Base-by-base conservation (phyloP, 192 early-diverging fungal genomes). In the Helicostylum pulchrum region DNA sequence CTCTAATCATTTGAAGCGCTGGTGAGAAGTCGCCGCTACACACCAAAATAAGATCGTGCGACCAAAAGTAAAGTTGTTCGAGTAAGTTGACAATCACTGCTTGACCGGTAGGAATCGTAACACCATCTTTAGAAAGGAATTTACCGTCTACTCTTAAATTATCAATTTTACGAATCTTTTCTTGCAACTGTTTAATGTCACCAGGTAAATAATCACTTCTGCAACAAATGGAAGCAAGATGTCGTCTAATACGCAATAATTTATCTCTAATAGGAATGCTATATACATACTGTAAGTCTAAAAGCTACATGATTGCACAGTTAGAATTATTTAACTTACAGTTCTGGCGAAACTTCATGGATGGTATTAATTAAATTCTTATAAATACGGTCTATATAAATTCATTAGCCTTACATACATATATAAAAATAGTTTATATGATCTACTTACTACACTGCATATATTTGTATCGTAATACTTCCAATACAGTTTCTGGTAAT, bases 141-240 rank as follows among this genome's bases (percentile, higher is more conserved):
- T 88, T 90, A 67, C 92, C 94, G 65, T 94, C 90, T 11, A 86
- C 83, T 47, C 92, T 79, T 52, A 62, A 71, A 67, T 85, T 79
- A 74, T 96, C 94, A 63, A 96, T 92, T 44, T 85, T 85, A 19
- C 87, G 86, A 26, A 95, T 77, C 53, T 90, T 84, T 65, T 79
- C 74, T 67, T 94, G 91, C 65, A 88, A 66, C 30, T 80, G 80
- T 61, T 77, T 75, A 34, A 83, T 63, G 8, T 80, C 78, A 2
- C 49, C 46, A 7, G 65, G 43, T 2, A 30, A 45, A 73, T 77
- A 82, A 4, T 60, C 53, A 0, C 65, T 53, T 53, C 60, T 61
- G 23, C 77, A 66, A 0, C 77, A 78, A 10, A 80, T 47, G 7
- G 70, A 68, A 14, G 75, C 78, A 44, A 91, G 68, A 59, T 85